Conservation (phyloP, 176 grass and related monocot genomes). For the Elymus sibiricus region DNA sequence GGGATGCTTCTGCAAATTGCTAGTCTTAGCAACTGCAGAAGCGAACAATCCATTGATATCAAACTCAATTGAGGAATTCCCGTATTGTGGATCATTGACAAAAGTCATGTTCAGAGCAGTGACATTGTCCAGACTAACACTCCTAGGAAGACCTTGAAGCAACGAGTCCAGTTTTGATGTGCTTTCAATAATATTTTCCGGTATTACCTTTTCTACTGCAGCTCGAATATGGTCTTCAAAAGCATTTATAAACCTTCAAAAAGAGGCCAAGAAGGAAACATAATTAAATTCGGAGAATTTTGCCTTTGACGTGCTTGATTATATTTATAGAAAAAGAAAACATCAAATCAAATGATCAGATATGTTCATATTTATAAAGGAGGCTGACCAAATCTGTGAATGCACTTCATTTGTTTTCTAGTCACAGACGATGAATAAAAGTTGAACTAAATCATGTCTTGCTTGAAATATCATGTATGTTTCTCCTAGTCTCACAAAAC, state of each 20-base stretch:
- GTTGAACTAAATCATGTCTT: background rate
- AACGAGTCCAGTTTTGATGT: conserved; percentile 73
- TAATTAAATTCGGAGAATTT: background rate
- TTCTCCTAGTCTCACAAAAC: background rate
- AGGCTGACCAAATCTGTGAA: background rate
- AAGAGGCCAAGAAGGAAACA: conserved; percentile 13
- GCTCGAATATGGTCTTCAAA: conserved; percentile 81
- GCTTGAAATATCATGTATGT: background rate
- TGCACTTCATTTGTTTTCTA: background rate
- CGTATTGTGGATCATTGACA: conserved; percentile 56
- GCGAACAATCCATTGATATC: conserved; percentile 79
- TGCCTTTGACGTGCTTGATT: conserved; percentile 4
- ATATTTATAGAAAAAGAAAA: background rate
- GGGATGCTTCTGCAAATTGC: conserved; percentile 41
- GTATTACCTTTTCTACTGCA: conserved; percentile 81
- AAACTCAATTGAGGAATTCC: conserved; percentile 79
- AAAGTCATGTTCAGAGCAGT: conserved; percentile 84
- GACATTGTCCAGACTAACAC: conserved; percentile 52
- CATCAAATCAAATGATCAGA: background rate
- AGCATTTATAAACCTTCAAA: conserved; percentile 88
- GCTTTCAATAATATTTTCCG: conserved; percentile 66
- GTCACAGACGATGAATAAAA: background rate
- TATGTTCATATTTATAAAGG: conserved; percentile 4
- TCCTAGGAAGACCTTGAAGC: conserved; percentile 72
- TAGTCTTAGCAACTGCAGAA: conserved; percentile 37